Base-by-base conservation (phyloP, 805 yeast genomes). In the Maudiozyma serrabonitensis region DNA sequence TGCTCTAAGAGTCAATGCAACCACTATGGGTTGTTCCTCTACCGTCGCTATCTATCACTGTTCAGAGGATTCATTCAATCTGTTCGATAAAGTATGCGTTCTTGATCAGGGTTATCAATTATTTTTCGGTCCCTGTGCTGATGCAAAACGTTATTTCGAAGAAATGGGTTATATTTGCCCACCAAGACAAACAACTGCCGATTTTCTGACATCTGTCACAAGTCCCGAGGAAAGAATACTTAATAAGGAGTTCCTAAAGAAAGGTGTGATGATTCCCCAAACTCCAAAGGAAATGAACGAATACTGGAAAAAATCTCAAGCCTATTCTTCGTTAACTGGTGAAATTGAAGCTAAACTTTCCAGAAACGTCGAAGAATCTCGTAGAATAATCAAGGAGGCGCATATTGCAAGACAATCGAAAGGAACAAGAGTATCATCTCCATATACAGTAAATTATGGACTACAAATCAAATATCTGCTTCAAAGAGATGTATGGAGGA, bases 1-100 rank as follows among this genome's bases (percentile, higher is more conserved):
- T 58, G 80, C 82, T 37, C 67, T 78, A 54, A 76, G 75, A 59
- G 70, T 78, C 3, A 68, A 75, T 23, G 77, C 81, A 68, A 50
- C 70, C 50, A 66, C 80, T 35, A 59, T 71, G 42, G 71, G 73
- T 12, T 69, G 73, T 15, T 72, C 84, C 6, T 78, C 83, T 5
- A 62, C 80, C 48, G 75, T 82, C 49, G 82, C 87, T 37, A 79
- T 82, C 44, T 77, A 78, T 58, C 82, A 78, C 60, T 75, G 47
- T 39, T 45, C 47, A 26, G 43, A 45, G 19, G 47, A 39, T 28
- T 43, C 47, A 4, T 45, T 26, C 39, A 41, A 39, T 31, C 25
- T 45, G 7, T 45, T 45, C 31, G 43, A 45, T 18, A 45, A 45
- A 31, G 79, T 54, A 70, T 66, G 70, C 46, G 70, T 79, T 31